Evolutionary conservation across 352 stramenopile genomes (phyloP).

Genomic region (Phytophthora pistaciae): DNA sequence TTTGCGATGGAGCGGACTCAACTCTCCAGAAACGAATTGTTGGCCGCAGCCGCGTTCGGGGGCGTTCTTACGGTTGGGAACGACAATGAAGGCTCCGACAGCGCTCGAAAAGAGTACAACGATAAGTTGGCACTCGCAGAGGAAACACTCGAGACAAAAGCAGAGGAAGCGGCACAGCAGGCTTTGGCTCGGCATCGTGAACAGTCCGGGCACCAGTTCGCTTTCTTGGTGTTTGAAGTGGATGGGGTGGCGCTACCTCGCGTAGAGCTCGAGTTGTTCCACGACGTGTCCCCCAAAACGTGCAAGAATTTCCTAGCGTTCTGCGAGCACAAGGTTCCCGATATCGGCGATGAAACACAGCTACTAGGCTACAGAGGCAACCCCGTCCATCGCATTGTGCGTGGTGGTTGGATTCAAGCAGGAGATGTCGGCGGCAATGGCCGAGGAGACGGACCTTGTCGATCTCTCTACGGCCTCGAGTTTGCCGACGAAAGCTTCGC

Average conservation of each 20-base stretch:
- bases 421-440: slow-evolving; percentile 63
- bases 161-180: slow-evolving; percentile 52
- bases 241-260: slow-evolving; percentile 65
- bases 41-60: slow-evolving; percentile 67
- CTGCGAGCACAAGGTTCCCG: slow-evolving; percentile 61
- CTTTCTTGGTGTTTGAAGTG: slow-evolving; percentile 69
- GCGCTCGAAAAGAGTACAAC: slow-evolving; percentile 20
- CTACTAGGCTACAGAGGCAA: slow-evolving; percentile 67
- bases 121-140: slow-evolving; percentile 56
- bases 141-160: slow-evolving; percentile 55
- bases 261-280: slow-evolving; percentile 79
- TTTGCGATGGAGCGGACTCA: slow-evolving; percentile 65
- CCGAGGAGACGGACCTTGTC: slow-evolving; percentile 55
- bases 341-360: slow-evolving; percentile 45
- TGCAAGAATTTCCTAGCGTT: slow-evolving; percentile 83
- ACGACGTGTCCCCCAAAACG: slow-evolving; percentile 66
- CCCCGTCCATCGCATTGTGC: slow-evolving; percentile 70
- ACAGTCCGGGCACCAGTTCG: slow-evolving; percentile 62
- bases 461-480: slow-evolving; percentile 65
- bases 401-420: slow-evolving; percentile 77
- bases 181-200: slow-evolving; percentile 54
- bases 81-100: slow-evolving; percentile 24
- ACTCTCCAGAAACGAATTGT: slow-evolving; percentile 56
- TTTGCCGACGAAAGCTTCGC: slow-evolving; percentile 84
- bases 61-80: slow-evolving; percentile 11